Conservation (phyloP, 495 filamentous ascomycete species). For the Evansstolkia leycettana region DNA sequence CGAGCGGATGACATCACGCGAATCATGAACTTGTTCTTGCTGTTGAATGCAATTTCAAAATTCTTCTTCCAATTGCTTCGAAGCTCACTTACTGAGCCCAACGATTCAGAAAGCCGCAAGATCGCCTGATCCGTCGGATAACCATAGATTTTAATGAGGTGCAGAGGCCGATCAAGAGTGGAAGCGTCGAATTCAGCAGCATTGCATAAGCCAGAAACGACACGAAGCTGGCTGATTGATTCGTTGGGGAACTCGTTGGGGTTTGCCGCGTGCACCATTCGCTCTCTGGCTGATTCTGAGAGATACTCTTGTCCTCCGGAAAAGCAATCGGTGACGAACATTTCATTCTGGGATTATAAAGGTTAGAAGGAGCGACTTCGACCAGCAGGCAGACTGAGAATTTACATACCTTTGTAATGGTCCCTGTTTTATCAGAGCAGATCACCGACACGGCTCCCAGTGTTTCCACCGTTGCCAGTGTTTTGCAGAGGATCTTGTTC, state of each 20-base stretch:
- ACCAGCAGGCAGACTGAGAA: too few species aligned
- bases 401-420: constrained; percentile 55
- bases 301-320: neutral
- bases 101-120: constrained; percentile 47
- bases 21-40: constrained; percentile 68
- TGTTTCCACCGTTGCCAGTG: constrained; percentile 54
- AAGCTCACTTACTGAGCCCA: constrained; percentile 29
- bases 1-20: neutral
- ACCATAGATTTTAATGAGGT: constrained; percentile 45
- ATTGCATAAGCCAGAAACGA: constrained; percentile 50
- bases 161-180: constrained; percentile 34
- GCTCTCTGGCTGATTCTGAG: too few species aligned
- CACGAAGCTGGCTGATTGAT: constrained; percentile 27
- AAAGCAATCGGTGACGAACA: neutral
- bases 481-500: constrained; percentile 57
- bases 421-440: constrained; percentile 64
- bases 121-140: constrained; percentile 61
- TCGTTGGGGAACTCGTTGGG: neutral
- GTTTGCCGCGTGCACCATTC: neutral
- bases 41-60: constrained; percentile 56
- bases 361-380: too few species aligned
- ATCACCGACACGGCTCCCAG: constrained; percentile 60
- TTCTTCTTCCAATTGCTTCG: constrained; percentile 39
- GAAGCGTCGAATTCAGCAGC: constrained; percentile 52
- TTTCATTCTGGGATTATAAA: neutral